Evolutionary conservation across 1,284 basidiomycete species (phyloP), one percentile per base, ranked within the genome.

Genomic region (Crucibulum cyathiforme): DNA sequence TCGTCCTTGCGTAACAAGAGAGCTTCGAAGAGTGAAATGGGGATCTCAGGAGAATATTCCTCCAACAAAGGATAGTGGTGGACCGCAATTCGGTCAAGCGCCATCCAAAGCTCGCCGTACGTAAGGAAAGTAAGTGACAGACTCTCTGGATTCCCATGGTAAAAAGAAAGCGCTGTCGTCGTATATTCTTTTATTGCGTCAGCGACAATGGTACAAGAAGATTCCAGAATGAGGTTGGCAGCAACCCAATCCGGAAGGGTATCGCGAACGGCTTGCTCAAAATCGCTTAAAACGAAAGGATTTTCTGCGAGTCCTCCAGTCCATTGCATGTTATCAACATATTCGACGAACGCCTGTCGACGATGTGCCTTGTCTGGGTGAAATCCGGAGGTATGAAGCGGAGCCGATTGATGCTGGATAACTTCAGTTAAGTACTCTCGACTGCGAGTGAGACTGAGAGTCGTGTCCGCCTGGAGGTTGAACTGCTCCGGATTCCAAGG

Each of bases 41-140:
- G 69, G 0, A 86, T 65, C 59, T 84, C 84, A 0, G 83, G 84
- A 3, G 80, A 78, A 56, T 81, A 86, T 4, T 79, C 65, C 0
- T 39, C 47, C 0, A 86, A 68, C 1, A 84, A 65, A 0, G 77
- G 77, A 47, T 70, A 71, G 3, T 72, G 67, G 1, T 24, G 31
- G 8, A 77, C 64, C 7, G 66, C 74, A 1, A 80, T n/a, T 35
- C 67, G 71, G 63, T 86, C 84, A 0, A 85, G 67, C 0, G 73
- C 77, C 1, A 81, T 67, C 83, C 82, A 84, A 12, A 85, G 70
- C 13, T 80, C 73, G 7, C 83, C 63, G 3, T 76, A 60, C 0
- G 77, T 80, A 47, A 85, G 66, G 15, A 83, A 61, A 75, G 82
- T 79, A 6, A 77, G 58, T 0, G 84, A 85, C 15, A 70, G 53